phyloP scores from a whole-genome alignment of 192 early-diverging fungal species.

The Entomortierella lignicola region DNA sequence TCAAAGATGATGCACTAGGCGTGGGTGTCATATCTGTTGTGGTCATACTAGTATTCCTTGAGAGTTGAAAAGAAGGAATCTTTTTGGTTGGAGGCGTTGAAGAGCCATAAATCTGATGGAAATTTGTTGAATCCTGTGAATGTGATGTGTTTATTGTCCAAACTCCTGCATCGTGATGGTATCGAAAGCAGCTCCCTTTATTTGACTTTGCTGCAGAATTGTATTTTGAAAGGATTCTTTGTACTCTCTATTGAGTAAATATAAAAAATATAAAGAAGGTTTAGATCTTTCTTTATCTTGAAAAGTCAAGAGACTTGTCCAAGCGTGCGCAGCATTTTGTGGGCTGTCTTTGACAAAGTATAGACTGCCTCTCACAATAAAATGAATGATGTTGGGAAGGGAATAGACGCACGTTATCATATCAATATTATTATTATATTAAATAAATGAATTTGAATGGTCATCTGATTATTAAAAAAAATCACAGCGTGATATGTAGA shows the following conservation, averaged over 20 bases:
- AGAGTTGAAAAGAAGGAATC: slow-evolving; percentile 44
- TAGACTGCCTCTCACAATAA: not conserved
- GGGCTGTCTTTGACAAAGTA: not conserved
- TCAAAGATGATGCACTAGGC: slow-evolving; percentile 42
- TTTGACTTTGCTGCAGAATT: slow-evolving; percentile 24
- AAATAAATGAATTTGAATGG: not conserved
- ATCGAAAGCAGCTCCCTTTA: slow-evolving; percentile 43
- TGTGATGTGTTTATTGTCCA: slow-evolving; percentile 37
- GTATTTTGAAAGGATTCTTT: slow-evolving; percentile 39
- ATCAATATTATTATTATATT: too few species aligned
- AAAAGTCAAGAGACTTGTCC: too few species aligned
- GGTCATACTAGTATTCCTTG: slow-evolving; percentile 39
- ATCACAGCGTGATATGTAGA: slow-evolving; percentile 25
- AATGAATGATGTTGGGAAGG: not conserved
- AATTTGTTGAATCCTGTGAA: not conserved
- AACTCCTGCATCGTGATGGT: slow-evolving; percentile 23
- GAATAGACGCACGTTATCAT: not conserved
- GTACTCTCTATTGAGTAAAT: slow-evolving; percentile 34
- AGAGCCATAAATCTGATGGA: not conserved
- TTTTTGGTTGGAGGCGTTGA: slow-evolving; percentile 25
- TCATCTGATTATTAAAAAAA: slow-evolving; percentile 13
- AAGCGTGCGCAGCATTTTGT: not conserved
- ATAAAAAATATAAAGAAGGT: not conserved
- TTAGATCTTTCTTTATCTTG: not conserved
- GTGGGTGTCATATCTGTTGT: slow-evolving; percentile 39